Conservation (phyloP, 768 basidiomycete genomes). For the Boletus rubescentipes region DNA sequence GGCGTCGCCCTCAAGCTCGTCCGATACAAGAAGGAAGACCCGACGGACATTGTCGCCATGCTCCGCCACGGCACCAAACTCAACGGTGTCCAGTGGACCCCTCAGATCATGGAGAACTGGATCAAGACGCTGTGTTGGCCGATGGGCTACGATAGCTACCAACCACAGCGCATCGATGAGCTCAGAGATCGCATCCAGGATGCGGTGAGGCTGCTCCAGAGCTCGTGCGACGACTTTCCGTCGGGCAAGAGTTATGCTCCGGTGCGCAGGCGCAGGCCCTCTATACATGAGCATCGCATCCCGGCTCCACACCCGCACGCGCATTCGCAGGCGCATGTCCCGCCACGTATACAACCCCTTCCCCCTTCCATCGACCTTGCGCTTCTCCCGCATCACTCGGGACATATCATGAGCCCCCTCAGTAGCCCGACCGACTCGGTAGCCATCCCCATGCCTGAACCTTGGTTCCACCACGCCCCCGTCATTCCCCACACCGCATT, state of each 20-base stretch:
- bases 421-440: slow-evolving; percentile 5
- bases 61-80: slow-evolving; percentile 58
- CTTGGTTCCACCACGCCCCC: slow-evolving; percentile 15
- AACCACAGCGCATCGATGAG: slow-evolving; percentile 41
- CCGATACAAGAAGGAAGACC: slow-evolving; percentile 61
- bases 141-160: slow-evolving; percentile 59
- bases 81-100: slow-evolving; percentile 55
- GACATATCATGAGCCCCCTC: slow-evolving; percentile 10
- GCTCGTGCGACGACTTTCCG: slow-evolving; percentile 16
- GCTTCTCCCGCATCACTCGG: neutral
- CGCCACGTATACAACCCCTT: neutral
- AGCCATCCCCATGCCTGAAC: slow-evolving; percentile 25
- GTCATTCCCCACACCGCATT: slow-evolving; percentile 8
- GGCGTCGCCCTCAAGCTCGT: slow-evolving; percentile 71
- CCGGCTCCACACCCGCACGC: neutral
- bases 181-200: slow-evolving; percentile 53
- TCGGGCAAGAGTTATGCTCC: neutral
- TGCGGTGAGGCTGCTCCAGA: slow-evolving; percentile 40
- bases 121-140: slow-evolving; percentile 56
- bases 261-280: slow-evolving; percentile 2
- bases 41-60: slow-evolving; percentile 64
- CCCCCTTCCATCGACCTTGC: slow-evolving; percentile 4
- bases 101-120: slow-evolving; percentile 55
- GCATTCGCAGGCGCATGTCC: neutral
- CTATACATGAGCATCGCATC: slow-evolving; percentile 9